Evolutionary conservation across 192 early-diverging fungal species (phyloP), one percentile per base, ranked within the genome.

Genomic region (Gamsiella multidivaricata): DNA sequence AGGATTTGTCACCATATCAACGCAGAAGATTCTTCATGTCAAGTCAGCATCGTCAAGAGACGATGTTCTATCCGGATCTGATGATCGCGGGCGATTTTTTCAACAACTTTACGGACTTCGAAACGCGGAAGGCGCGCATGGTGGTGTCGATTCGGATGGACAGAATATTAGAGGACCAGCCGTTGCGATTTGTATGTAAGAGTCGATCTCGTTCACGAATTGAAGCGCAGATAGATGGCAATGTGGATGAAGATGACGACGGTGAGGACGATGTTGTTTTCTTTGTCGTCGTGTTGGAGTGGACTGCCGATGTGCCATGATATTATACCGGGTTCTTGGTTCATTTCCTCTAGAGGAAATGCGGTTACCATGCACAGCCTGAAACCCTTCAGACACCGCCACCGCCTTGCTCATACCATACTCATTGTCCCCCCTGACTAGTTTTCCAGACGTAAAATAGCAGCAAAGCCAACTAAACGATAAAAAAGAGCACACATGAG

Each of bases 91-190:
- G 61, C 37, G 80, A 82, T 37, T 82, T 82, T 60, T 82, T 79
- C 43, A 82, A 82, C 18, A 78, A 82, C 26, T 82, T 82, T 61
- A 82, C 74, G 7, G 49, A 82, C 46, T 70, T 82, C 61, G 72
- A 68, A 23, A 79, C 39, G 1, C 57, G 56, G 65, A 43, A 54
- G 23, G 80, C 75, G 1, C 52, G 49, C 18, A 82, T 82, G 80
- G 37, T 69, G 33, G 28, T 82, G n/a, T 66, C 57, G 12, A 70
- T 82, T 51, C 60, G 46, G 36, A 79, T 82, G 36, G 43, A 59
- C 18, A 51, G 45, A 47, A 62, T 82, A 0, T 11, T 82, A 6
- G 51, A 54, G 6, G 59, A 60, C 10, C 80, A 82, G 53, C 67
- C 80, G 9, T 32, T 82, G 29, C 58, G 80, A 32, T 82, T 82